These are phyloP conservation scores for Ophiostoma montium DNA, from an alignment of 2,329 filamentous ascomycete genomes.

Conservation along the genomic window DNA sequence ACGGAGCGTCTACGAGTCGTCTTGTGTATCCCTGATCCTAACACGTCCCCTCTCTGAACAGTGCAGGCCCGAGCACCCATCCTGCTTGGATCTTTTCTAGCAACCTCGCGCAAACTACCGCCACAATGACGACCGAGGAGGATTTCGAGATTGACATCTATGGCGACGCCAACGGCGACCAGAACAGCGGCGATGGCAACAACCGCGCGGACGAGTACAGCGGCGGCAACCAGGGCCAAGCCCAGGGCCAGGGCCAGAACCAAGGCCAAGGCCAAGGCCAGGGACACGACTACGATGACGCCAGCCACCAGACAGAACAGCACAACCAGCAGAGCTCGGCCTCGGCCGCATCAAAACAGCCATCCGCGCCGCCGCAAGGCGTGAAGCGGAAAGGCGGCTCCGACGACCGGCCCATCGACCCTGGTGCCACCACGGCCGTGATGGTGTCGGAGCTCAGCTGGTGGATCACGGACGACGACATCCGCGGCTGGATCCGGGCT, in stretches of 20 bases:
- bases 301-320: constrained; percentile 7
- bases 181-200: constrained; percentile 16
- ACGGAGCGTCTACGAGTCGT: background rate
- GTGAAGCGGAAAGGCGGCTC: constrained; percentile 47
- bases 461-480: constrained; percentile 95
- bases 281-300: constrained; percentile 14
- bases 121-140: constrained; percentile 47
- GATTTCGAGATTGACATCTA: constrained; percentile 64
- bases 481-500: constrained; percentile 71
- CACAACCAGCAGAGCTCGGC: constrained; percentile 15
- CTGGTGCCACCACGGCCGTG: constrained; percentile 52
- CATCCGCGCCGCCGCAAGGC: constrained; percentile 33
- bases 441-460: constrained; percentile 84
- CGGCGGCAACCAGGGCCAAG: constrained; percentile 19
- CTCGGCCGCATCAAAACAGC: constrained; percentile 16
- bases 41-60: constrained; percentile 8
- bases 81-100: background rate
- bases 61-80: background rate
- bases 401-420: constrained; percentile 44
- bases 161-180: constrained; percentile 40
- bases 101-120: background rate
- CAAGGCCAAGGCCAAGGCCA: constrained; percentile 23
- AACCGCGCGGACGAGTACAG: constrained; percentile 18
- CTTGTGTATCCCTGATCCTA: constrained; percentile 12
- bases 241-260: constrained; percentile 22